Evolutionary conservation across 345 rosid species (phyloP).

Genomic region (Draba incana): DNA sequence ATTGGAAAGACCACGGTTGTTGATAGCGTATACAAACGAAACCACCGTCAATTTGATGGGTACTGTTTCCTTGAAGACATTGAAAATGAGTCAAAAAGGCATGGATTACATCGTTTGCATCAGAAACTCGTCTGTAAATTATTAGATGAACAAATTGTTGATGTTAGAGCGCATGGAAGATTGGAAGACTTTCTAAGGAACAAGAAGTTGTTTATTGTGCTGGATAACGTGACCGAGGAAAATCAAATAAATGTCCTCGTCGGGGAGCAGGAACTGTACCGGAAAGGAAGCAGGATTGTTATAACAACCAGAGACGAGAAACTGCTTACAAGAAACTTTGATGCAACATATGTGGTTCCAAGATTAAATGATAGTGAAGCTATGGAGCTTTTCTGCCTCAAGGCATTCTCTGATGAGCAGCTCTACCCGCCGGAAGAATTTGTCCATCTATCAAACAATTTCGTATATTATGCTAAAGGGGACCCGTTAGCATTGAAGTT

Average conservation of each 20-base stretch:
- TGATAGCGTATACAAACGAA: slow-evolving; percentile 16
- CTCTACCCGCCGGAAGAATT: slow-evolving; percentile 12
- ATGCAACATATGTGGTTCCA: slow-evolving; percentile 24
- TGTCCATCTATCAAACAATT: slow-evolving; percentile 17
- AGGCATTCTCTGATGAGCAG: slow-evolving; percentile 24
- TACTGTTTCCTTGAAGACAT: slow-evolving; percentile 30
- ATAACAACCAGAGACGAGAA: slow-evolving; percentile 43
- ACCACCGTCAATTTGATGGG: slow-evolving; percentile 13
- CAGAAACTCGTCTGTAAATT: slow-evolving; percentile 27
- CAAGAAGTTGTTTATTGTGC: slow-evolving; percentile 36
- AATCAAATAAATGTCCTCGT: slow-evolving; percentile 21
- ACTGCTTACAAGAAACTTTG: slow-evolving; percentile 1
- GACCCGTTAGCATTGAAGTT: slow-evolving; percentile 45
- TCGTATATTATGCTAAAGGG: slow-evolving; percentile 39
- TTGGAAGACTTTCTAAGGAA: slow-evolving; percentile 9
- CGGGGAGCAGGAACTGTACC: background rate
- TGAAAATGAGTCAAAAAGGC: background rate
- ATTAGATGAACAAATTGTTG: slow-evolving; percentile 14
- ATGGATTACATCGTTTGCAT: background rate
- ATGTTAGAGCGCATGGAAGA: slow-evolving; percentile 28
- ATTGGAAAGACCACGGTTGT: slow-evolving; percentile 29
- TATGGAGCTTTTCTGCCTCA: slow-evolving; percentile 29
- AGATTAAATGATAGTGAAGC: slow-evolving; percentile 34
- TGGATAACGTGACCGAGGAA: slow-evolving; percentile 28
- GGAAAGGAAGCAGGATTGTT: slow-evolving; percentile 36